Base-by-base conservation (phyloP, 768 basidiomycete genomes). In the Calocybe cyanea region DNA sequence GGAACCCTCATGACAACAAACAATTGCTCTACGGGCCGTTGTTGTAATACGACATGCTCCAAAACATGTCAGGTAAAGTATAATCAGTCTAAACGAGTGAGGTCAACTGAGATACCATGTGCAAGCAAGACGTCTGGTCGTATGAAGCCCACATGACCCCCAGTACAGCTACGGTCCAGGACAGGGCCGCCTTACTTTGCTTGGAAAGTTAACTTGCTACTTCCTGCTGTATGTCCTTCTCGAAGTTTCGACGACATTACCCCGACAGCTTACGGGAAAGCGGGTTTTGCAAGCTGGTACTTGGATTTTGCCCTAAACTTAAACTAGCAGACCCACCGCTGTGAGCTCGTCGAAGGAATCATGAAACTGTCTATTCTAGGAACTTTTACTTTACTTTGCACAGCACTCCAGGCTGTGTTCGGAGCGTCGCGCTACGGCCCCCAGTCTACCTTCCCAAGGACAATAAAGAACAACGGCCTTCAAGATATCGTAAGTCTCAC, bases 401-500 rank as follows among this genome's bases (percentile, higher is more conserved):
- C 56, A 10, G 48, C 47, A 6, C 49, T 51, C 11, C 25, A 28
- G 11, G 11, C 11, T 50, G 59, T 46, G 14, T 50, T 57, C n/a
- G 61, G 61, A 38, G 51, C 55, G 33, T 43, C 54, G 24, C 54
- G 41, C 46, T 40, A 37, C 2, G 24, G 33, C 14, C 23, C 43
- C 36, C 6, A 40, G 20, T 31, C 20, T 5, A 30, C 38, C 32
- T 41, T 32, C 19, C 46, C 61, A 3, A 50, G 59, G 23, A 57
- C 60, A 45, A 51, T 52, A 11, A 55, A 57, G 44, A 63, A 45
- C 18, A 54, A 61, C 49, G 60, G 55, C 14, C 57, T 66, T 6
- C 69, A 70, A 48, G 51, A 63, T 32, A 65, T 63, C 41, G 69
- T 67, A 42, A 24, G 59, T 49, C 8, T 32, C 14, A 9, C 34